Evolutionary conservation across 116 monocot genomes (phyloP).

Genomic region (Iris pallida): DNA sequence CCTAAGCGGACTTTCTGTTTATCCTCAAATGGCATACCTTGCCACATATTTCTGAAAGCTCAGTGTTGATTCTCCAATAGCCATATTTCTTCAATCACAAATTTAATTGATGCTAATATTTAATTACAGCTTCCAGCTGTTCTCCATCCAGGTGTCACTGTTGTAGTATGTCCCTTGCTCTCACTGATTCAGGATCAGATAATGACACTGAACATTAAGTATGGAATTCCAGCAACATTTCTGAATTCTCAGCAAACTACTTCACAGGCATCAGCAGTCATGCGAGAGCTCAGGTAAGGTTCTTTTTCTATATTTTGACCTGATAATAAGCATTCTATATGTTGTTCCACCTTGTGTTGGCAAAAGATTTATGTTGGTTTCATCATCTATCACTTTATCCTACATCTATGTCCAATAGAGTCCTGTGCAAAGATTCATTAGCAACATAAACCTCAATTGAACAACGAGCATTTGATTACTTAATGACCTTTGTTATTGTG

Average conservation of each 20-base stretch:
- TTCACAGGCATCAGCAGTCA: constrained; percentile 77
- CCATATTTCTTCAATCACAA: neutral
- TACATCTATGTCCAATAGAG: too few species aligned
- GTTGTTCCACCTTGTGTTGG: too few species aligned
- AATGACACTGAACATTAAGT: constrained; percentile 62
- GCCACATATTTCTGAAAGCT: neutral
- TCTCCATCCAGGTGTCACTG: constrained; percentile 81
- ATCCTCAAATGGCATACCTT: neutral
- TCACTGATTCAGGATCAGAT: constrained; percentile 98
- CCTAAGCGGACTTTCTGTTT: too few species aligned
- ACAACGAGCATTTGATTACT: too few species aligned
- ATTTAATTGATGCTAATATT: constrained; percentile 10
- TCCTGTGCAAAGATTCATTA: neutral
- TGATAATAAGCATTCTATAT: too few species aligned
- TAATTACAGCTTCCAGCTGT: constrained; percentile 81
- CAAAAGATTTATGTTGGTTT: neutral
- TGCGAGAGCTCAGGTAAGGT: constrained; percentile 66
- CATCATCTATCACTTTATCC: neutral
- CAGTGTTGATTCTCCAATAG: neutral
- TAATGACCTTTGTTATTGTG: too few species aligned
- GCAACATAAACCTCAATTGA: neutral
- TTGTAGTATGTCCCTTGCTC: constrained; percentile 83
- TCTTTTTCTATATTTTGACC: neutral
- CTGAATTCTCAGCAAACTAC: constrained; percentile 89
- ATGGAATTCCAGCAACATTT: constrained; percentile 85